Percentiles rank a stretch among this genome's conserved stretches.
Conservation (phyloP, 23 red algal genomes). For the Gracilaria caudata region DNA sequence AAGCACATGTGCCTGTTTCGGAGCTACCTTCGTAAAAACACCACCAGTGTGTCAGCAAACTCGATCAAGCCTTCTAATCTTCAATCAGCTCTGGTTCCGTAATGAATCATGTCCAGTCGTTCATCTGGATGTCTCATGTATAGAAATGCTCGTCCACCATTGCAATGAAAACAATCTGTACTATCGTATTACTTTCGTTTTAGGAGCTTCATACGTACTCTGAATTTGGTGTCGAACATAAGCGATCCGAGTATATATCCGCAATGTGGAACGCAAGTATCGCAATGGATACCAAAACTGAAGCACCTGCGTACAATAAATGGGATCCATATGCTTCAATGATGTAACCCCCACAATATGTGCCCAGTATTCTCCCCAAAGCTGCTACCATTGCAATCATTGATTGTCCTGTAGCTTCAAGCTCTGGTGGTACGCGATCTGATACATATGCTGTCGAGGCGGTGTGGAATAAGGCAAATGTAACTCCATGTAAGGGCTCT, state of each 20-base stretch:
- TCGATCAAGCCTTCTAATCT: too few species aligned
- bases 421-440: constrained; percentile 31
- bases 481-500: constrained; percentile 82
- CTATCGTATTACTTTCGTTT: too few species aligned
- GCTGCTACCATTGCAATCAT: constrained; percentile 21
- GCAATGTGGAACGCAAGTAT: constrained; percentile 26
- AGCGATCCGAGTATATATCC: neutral
- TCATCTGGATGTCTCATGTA: too few species aligned
- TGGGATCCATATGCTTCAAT: constrained; percentile 56
- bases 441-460: constrained; percentile 48
- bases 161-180: too few species aligned
- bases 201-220: neutral
- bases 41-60: too few species aligned
- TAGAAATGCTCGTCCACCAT: too few species aligned
- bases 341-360: constrained; percentile 45
- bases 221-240: neutral
- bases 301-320: constrained; percentile 30
- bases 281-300: constrained; percentile 28
- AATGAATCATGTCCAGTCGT: too few species aligned
- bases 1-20: too few species aligned
- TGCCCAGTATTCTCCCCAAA: constrained; percentile 46
- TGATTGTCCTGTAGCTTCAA: constrained; percentile 63
- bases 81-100: too few species aligned
- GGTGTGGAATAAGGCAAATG: constrained; percentile 51
- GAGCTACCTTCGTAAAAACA: too few species aligned